phyloP scores from a whole-genome alignment of 2,329 filamentous ascomycete species.

The Diplodia mutila region DNA sequence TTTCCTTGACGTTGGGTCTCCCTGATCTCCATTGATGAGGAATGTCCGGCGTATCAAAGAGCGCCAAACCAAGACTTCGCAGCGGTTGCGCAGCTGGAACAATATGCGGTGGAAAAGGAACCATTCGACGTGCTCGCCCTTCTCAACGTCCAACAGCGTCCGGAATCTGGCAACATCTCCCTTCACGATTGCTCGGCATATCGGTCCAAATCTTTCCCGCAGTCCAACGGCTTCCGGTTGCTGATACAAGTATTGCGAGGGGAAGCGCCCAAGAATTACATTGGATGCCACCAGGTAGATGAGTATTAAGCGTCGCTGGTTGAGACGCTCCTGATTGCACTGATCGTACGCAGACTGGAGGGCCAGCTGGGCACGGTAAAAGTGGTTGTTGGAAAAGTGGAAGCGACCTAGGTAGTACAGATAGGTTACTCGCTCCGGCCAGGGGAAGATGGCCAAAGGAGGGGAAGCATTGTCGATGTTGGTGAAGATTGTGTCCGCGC shows the following conservation, averaged over 20 bases:
- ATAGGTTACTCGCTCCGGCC: conserved; percentile 85
- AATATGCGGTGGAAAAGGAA: conserved; percentile 76
- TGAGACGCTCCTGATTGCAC: conserved; percentile 57
- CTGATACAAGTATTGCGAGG: conserved; percentile 66
- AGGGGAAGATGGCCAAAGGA: conserved; percentile 79
- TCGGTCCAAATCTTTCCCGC: conserved; percentile 68
- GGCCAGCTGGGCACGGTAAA: conserved; percentile 73
- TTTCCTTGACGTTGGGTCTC: conserved; percentile 60
- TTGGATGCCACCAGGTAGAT: conserved; percentile 83
- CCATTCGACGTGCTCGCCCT: conserved; percentile 54
- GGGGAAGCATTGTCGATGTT: conserved; percentile 85
- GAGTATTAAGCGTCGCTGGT: conserved; percentile 78
- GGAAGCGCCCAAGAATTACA: conserved; percentile 82
- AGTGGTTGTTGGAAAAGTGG: conserved; percentile 83
- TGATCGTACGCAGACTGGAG: conserved; percentile 81
- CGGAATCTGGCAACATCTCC: conserved; percentile 79
- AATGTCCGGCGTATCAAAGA: conserved; percentile 79
- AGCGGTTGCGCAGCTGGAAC: conserved; percentile 73
- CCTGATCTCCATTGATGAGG: conserved; percentile 74
- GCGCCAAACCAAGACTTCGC: conserved; percentile 83
- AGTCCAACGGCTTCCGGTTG: conserved; percentile 72
- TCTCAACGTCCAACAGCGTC: conserved; percentile 55
- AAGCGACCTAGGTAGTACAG: conserved; percentile 94
- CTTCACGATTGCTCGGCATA: conserved; percentile 71
- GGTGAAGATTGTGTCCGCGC: conserved; percentile 85